These are phyloP conservation scores for Pseudonectria foliicola DNA, from an alignment of 2,329 filamentous ascomycete genomes.

Conservation along the genomic window DNA sequence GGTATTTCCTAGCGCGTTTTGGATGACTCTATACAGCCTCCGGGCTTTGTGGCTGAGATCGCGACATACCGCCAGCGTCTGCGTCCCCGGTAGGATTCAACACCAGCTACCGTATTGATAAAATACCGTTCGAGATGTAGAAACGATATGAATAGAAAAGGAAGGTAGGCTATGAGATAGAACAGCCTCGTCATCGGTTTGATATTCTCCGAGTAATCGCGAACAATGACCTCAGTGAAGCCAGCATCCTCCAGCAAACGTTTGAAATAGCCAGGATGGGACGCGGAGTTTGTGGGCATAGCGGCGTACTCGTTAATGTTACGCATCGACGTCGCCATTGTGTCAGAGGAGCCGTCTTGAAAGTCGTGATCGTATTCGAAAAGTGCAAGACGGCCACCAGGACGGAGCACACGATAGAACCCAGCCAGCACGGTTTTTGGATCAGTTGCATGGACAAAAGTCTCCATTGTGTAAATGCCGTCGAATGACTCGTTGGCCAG, in stretches of 20 bases:
- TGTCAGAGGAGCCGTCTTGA: background rate
- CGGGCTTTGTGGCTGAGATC: constrained; percentile 6
- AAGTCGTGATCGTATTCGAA: constrained; percentile 40
- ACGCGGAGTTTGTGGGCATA: constrained; percentile 37
- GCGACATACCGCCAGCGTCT: constrained; percentile 6
- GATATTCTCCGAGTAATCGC: constrained; percentile 39
- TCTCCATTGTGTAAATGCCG: constrained; percentile 50
- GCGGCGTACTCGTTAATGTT: constrained; percentile 35
- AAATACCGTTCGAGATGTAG: constrained; percentile 6
- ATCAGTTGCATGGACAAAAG: constrained; percentile 46
- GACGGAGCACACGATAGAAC: constrained; percentile 40
- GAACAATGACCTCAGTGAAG: constrained; percentile 36
- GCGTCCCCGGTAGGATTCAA: constrained; percentile 4
- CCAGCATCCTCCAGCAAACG: constrained; percentile 35
- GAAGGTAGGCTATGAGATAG: constrained; percentile 28
- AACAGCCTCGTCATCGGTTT: constrained; percentile 42
- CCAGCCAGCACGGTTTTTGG: constrained; percentile 34
- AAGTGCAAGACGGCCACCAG: constrained; percentile 38
- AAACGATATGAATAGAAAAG: constrained; percentile 3
- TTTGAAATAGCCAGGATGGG: constrained; percentile 32
- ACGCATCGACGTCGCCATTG: constrained; percentile 16
- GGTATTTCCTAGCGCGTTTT: constrained; percentile 2
- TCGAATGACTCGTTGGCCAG: constrained; percentile 35
- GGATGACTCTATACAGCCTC: background rate
- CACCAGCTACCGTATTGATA: constrained; percentile 9